Percentiles rank a stretch among this genome's conserved stretches.
Conservation (phyloP, 2,329 filamentous ascomycete genomes). For the Chaetomium sp. region DNA sequence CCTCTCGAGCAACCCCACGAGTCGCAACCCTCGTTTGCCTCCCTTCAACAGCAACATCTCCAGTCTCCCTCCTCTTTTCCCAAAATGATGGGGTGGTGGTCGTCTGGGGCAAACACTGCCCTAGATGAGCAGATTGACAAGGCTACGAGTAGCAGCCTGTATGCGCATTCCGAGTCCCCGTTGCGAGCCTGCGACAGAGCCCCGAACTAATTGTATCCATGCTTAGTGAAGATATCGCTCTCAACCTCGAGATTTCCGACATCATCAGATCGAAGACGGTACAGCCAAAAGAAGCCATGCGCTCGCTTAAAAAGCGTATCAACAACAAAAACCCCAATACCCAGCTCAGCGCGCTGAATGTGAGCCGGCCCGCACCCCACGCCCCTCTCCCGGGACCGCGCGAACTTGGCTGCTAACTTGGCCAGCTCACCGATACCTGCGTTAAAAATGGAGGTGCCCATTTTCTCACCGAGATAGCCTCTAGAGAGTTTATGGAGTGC, state of each 20-base stretch:
- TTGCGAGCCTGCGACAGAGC: not conserved
- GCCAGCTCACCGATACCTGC: slow-evolving; percentile 89
- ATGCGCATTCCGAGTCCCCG: slow-evolving; percentile 41
- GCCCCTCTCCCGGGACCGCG: not conserved
- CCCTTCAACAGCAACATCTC: not conserved
- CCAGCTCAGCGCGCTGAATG: slow-evolving; percentile 91
- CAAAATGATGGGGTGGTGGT: slow-evolving; percentile 92
- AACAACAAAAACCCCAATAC: slow-evolving; percentile 98
- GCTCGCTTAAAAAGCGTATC: slow-evolving; percentile 88
- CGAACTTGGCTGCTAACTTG: slow-evolving; percentile 23
- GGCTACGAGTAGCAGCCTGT: slow-evolving; percentile 93
- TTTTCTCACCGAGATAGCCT: slow-evolving; percentile 93
- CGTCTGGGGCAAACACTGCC: slow-evolving; percentile 83
- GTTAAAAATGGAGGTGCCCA: slow-evolving; percentile 97
- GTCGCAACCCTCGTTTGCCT: not conserved
- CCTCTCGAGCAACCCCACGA: not conserved
- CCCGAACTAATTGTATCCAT: slow-evolving; percentile 13
- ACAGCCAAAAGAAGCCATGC: slow-evolving; percentile 97
- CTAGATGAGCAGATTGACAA: slow-evolving; percentile 97
- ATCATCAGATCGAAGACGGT: slow-evolving; percentile 96
- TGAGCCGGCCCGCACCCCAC: slow-evolving; percentile 45
- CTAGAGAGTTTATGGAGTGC: slow-evolving; percentile 98
- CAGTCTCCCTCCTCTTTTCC: slow-evolving; percentile 12
- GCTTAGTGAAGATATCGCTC: slow-evolving; percentile 85
- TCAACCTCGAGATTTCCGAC: slow-evolving; percentile 98